phyloP scores from a whole-genome alignment of 331 rosid genomes.

The Erythrophleum ivorense region DNA sequence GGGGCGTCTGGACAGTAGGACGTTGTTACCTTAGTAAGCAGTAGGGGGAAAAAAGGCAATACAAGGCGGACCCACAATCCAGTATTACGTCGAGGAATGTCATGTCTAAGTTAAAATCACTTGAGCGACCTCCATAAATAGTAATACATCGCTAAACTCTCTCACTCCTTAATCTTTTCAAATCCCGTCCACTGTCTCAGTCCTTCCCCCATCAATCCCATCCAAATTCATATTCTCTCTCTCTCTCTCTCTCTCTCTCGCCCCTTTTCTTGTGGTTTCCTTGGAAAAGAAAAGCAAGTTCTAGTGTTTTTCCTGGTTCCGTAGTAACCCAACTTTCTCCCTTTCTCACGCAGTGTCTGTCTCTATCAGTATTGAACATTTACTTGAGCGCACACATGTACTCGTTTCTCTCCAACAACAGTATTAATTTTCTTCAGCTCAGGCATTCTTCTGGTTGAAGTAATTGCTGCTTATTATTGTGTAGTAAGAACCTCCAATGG shows the following conservation, averaged over 20 bases:
- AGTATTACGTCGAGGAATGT: no score
- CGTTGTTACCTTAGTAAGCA: no score
- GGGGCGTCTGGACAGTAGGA: no score
- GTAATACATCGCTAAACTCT: background rate
- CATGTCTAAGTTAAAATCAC: no score
- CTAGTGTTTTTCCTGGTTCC: conserved; percentile 41
- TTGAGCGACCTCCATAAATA: no score
- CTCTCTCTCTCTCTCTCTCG: conserved; percentile 24
- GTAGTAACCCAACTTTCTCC: background rate
- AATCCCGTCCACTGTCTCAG: conserved; percentile 37
- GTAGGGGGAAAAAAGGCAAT: no score
- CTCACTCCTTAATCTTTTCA: conserved; percentile 44
- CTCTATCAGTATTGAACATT: background rate
- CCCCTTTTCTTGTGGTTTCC: no score
- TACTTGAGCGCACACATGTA: background rate
- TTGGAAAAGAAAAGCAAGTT: conserved; percentile 49
- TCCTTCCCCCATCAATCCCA: background rate
- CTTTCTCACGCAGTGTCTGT: background rate
- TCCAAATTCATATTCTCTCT: background rate
- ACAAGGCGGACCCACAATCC: no score
- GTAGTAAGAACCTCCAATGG: background rate
- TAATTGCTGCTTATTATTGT: background rate
- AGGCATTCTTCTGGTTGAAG: background rate
- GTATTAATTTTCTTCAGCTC: background rate
- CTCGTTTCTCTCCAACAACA: background rate